Evolutionary conservation across 106 monocot genomes (phyloP).

Genomic region (Dioscorea zingiberensis): DNA sequence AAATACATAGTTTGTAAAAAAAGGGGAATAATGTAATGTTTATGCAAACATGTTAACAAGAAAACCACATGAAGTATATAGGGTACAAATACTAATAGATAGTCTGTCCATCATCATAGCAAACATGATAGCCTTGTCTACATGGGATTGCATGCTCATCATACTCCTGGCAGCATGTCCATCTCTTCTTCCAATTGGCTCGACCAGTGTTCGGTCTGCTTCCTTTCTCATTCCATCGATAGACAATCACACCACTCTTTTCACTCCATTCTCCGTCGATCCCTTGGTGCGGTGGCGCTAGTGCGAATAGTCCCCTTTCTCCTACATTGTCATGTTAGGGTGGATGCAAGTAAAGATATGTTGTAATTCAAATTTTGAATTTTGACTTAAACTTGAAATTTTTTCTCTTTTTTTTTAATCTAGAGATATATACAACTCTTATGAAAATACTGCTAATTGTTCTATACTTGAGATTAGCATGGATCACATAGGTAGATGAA

Average conservation of each 20-base stretch:
- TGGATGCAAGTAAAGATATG: neutral
- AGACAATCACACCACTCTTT: slow-evolving; percentile 74
- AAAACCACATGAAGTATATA: no score
- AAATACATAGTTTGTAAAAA: no score
- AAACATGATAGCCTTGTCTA: slow-evolving; percentile 53
- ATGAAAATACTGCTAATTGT: no score
- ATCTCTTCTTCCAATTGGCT: slow-evolving; percentile 75
- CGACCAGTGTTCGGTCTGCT: slow-evolving; percentile 55
- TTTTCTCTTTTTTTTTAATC: no score
- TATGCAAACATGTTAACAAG: no score
- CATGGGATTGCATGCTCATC: slow-evolving; percentile 55
- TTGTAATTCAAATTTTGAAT: neutral
- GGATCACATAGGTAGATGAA: no score
- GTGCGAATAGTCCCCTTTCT: slow-evolving; percentile 55
- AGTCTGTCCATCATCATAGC: slow-evolving; percentile 80
- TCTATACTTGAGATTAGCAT: no score
- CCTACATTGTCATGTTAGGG: slow-evolving; percentile 18
- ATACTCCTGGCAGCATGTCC: slow-evolving; percentile 75
- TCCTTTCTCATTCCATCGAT: slow-evolving; percentile 60
- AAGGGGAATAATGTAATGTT: no score
- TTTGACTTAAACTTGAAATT: neutral
- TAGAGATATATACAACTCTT: no score
- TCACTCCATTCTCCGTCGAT: slow-evolving; percentile 91
- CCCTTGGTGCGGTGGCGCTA: slow-evolving; percentile 85
- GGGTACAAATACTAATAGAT: slow-evolving; percentile 18